These are phyloP conservation scores for Lepidium africanum DNA, from an alignment of 345 rosid species.

Conservation along the genomic window DNA sequence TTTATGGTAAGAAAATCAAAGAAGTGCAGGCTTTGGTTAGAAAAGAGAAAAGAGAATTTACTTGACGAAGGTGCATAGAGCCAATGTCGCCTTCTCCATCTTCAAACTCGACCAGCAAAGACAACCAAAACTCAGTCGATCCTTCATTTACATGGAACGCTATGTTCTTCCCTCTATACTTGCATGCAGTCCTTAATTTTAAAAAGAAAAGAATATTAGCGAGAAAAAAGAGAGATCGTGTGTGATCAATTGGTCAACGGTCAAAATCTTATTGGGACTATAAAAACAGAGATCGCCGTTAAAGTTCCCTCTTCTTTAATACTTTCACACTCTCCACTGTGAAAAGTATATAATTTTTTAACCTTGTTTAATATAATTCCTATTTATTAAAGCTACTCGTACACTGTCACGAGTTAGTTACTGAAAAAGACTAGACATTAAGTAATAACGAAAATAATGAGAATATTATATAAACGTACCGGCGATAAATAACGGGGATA, in stretches of 20 bases:
- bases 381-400: not conserved
- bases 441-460: not conserved
- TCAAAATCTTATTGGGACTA: slow-evolving; percentile 17
- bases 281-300: slow-evolving; percentile 14
- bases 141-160: slow-evolving; percentile 95
- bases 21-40: slow-evolving; percentile 1
- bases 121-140: slow-evolving; percentile 81
- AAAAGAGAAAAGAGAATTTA: slow-evolving; percentile 18
- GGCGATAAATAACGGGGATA: slow-evolving; percentile 57
- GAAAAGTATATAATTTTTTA: not conserved
- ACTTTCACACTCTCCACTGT: not conserved
- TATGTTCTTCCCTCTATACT: slow-evolving; percentile 69
- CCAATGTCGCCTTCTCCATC: slow-evolving; percentile 98
- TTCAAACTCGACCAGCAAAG: slow-evolving; percentile 81
- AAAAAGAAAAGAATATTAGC: not conserved
- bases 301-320: slow-evolving; percentile 4
- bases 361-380: not conserved
- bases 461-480: slow-evolving; percentile 29
- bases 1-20: slow-evolving; percentile 14
- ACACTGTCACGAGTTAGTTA: slow-evolving; percentile 26
- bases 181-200: slow-evolving; percentile 69
- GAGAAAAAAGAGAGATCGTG: not conserved
- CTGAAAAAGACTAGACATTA: not conserved
- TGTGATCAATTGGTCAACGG: slow-evolving; percentile 17
- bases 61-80: slow-evolving; percentile 85